These are phyloP conservation scores for Vigna reflexopilosa DNA, from an alignment of 306 rosid genomes.

Conservation along the genomic window DNA sequence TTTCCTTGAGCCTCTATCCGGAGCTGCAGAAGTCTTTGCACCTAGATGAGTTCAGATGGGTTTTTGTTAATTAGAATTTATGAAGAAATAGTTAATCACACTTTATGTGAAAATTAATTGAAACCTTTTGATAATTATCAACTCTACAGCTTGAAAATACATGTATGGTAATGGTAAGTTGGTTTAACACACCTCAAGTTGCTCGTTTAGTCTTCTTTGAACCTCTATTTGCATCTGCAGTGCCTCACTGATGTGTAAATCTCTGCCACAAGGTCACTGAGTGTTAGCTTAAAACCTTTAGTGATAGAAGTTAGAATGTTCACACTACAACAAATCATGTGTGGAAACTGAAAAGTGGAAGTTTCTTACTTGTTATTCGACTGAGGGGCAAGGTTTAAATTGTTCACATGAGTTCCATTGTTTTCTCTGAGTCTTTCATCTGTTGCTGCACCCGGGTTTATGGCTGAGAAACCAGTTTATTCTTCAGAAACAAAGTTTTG, in stretches of 20 bases:
- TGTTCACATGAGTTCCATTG: conserved; percentile 64
- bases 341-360: not conserved
- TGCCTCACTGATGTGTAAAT: conserved; percentile 74
- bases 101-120: not conserved
- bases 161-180: conserved; percentile 30
- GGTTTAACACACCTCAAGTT: conserved; percentile 72
- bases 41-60: conserved; percentile 52
- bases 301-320: not conserved
- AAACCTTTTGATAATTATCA: not conserved
- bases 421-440: conserved; percentile 64
- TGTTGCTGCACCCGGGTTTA: conserved; percentile 48
- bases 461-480: conserved; percentile 32
- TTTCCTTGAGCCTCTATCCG: conserved; percentile 91
- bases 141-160: not conserved
- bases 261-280: conserved; percentile 53
- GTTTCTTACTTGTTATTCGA: conserved; percentile 68
- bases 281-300: conserved; percentile 29
- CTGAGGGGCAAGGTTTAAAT: conserved; percentile 62
- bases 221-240: conserved; percentile 92
- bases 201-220: conserved; percentile 88
- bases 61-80: conserved; percentile 17
- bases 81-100: not conserved
- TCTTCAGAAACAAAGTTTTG: conserved; percentile 36
- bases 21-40: conserved; percentile 83
- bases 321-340: conserved; percentile 9